Conservation (phyloP, 2,329 filamentous ascomycete species). For the Fusarium udum region DNA sequence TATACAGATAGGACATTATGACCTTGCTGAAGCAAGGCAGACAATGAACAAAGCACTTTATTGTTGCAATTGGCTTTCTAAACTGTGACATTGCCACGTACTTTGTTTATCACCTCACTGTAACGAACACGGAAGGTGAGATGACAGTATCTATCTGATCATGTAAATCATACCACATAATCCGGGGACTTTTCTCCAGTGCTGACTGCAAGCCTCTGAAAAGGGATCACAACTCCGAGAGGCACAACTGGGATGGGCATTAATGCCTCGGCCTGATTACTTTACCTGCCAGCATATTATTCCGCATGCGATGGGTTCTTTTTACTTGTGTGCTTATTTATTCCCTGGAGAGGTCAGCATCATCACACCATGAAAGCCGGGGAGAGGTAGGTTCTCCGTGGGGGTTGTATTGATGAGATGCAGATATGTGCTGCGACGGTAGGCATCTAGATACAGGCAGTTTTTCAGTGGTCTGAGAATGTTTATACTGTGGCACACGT, state of each 20-base stretch:
- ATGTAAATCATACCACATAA: slow-evolving; percentile 5
- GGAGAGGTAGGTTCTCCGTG: slow-evolving; percentile 12
- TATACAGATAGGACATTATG: slow-evolving; percentile 22
- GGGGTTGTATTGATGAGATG: slow-evolving; percentile 23
- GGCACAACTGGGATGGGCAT: slow-evolving; percentile 1
- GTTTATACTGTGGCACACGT: not conserved
- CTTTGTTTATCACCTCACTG: not conserved
- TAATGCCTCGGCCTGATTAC: slow-evolving; percentile 20
- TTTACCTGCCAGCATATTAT: not conserved
- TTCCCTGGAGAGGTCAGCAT: slow-evolving; percentile 24
- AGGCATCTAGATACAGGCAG: not conserved
- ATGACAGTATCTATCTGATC: not conserved
- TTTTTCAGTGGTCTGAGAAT: not conserved
- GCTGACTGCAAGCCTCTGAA: slow-evolving; percentile 15
- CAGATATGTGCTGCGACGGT: not conserved
- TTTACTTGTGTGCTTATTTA: slow-evolving; percentile 15
- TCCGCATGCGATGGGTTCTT: slow-evolving; percentile 9
- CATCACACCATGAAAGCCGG: slow-evolving; percentile 27
- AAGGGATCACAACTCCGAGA: slow-evolving; percentile 31
- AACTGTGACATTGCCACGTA: not conserved
- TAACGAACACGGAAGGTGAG: not conserved
- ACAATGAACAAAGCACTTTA: slow-evolving; percentile 1
- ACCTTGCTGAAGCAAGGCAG: slow-evolving; percentile 16
- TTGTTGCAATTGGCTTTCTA: not conserved
- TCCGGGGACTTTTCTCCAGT: not conserved